Conservation (phyloP, 176 grass and related monocot species). For the Musa schizocarpa region DNA sequence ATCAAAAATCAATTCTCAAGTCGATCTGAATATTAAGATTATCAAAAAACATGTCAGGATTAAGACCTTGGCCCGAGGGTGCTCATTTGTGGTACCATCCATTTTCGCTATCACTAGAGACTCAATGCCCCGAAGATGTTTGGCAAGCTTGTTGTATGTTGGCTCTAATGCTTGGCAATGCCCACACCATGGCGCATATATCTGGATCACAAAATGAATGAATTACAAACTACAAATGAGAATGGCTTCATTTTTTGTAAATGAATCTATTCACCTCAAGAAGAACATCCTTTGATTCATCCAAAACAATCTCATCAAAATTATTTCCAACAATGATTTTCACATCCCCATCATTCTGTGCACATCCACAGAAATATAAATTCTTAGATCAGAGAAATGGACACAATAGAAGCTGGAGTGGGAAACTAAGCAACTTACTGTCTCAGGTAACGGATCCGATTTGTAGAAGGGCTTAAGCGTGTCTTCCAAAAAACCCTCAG, state of each 20-base stretch:
- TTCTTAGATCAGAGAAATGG: slow-evolving; percentile 3
- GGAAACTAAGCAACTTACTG: slow-evolving; percentile 38
- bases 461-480: slow-evolving; percentile 75
- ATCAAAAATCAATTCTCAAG: too few species aligned
- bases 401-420: background rate
- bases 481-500: slow-evolving; percentile 64
- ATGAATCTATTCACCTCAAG: slow-evolving; percentile 48
- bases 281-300: slow-evolving; percentile 95
- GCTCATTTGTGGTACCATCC: slow-evolving; percentile 85
- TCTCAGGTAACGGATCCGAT: slow-evolving; percentile 79
- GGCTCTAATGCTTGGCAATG: slow-evolving; percentile 89
- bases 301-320: slow-evolving; percentile 82
- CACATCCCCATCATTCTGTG: slow-evolving; percentile 79
- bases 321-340: slow-evolving; percentile 90
- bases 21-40: background rate
- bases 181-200: slow-evolving; percentile 97
- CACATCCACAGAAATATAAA: slow-evolving; percentile 11
- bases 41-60: background rate
- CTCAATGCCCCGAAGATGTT: slow-evolving; percentile 52
- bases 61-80: slow-evolving; percentile 70
- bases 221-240: background rate
- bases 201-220: slow-evolving; percentile 28
- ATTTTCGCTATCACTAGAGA: slow-evolving; percentile 97
- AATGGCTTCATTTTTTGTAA: slow-evolving; percentile 4
- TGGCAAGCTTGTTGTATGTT: slow-evolving; percentile 74